Evolutionary conservation across 768 basidiomycete species (phyloP).

Genomic region (Russula abietina): DNA sequence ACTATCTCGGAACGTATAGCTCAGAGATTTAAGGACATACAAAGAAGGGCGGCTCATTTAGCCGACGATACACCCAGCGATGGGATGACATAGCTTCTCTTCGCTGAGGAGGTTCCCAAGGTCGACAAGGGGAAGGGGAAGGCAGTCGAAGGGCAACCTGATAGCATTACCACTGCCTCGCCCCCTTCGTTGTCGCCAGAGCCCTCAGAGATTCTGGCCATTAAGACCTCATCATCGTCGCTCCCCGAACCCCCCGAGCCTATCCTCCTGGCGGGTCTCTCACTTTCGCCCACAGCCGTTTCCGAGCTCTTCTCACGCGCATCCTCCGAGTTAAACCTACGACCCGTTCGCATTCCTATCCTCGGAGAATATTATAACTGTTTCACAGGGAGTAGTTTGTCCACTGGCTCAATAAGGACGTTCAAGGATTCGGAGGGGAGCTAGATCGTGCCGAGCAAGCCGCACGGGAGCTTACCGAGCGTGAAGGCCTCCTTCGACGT

Average conservation of each 20-base stretch:
- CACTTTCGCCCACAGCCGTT: slow-evolving; percentile 57
- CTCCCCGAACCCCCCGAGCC: slow-evolving; percentile 43
- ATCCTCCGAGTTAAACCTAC: slow-evolving; percentile 61
- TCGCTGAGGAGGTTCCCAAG: slow-evolving; percentile 39
- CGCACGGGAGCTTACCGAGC: slow-evolving; percentile 49
- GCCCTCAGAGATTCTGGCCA: slow-evolving; percentile 36
- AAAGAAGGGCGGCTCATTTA: slow-evolving; percentile 42
- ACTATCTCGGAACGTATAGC: slow-evolving; percentile 87
- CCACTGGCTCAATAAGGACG: slow-evolving; percentile 72
- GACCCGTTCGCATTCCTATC: slow-evolving; percentile 68
- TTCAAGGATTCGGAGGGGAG: slow-evolving; percentile 71
- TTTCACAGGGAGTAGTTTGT: slow-evolving; percentile 90
- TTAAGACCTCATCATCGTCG: slow-evolving; percentile 33
- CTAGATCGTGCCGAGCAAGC: slow-evolving; percentile 73
- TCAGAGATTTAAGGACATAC: slow-evolving; percentile 74
- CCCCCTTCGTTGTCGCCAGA: slow-evolving; percentile 63
- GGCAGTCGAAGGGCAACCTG: slow-evolving; percentile 40
- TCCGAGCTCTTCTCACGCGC: slow-evolving; percentile 69
- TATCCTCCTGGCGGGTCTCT: slow-evolving; percentile 70
- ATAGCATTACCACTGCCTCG: slow-evolving; percentile 38
- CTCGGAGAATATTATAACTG: slow-evolving; percentile 77
- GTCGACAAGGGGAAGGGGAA: slow-evolving; percentile 84
- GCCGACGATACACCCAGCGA: slow-evolving; percentile 16
- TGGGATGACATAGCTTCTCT: slow-evolving; percentile 30
- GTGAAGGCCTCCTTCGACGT: slow-evolving; percentile 55